Conservation (phyloP, 2,329 filamentous ascomycete species). For the Sporothrix brasiliensis region DNA sequence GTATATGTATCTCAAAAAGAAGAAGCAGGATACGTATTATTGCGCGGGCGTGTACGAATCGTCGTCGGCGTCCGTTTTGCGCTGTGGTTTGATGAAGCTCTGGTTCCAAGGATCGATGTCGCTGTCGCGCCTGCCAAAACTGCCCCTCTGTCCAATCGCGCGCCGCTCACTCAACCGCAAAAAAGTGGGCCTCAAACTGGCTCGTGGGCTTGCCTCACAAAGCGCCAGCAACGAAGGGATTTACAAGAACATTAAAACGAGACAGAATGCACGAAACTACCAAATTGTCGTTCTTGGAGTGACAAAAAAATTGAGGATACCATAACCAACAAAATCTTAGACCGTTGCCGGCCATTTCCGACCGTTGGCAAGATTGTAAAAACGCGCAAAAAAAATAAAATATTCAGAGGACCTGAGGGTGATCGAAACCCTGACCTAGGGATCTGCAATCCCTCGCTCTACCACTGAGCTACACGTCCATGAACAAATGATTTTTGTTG, state of each 20-base stretch:
- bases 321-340: background rate
- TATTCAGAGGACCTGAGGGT: slow-evolving; percentile 33
- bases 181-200: slow-evolving; percentile 11
- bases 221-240: background rate
- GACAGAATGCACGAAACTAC: background rate
- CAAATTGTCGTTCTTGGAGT: background rate
- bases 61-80: background rate
- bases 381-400: slow-evolving; percentile 24
- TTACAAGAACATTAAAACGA: background rate
- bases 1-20: background rate
- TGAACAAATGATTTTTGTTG: slow-evolving; percentile 25
- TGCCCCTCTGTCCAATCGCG: slow-evolving; percentile 21
- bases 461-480: slow-evolving; percentile 34
- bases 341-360: background rate
- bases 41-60: background rate
- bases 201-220: slow-evolving; percentile 1
- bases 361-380: background rate
- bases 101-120: background rate
- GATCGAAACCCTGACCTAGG: slow-evolving; percentile 34
- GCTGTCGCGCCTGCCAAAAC: slow-evolving; percentile 23
- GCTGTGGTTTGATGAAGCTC: slow-evolving; percentile 9
- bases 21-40: background rate
- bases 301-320: background rate
- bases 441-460: slow-evolving; percentile 35
- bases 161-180: background rate